phyloP scores from a whole-genome alignment of 805 yeast species.

The Candida silvatica region DNA sequence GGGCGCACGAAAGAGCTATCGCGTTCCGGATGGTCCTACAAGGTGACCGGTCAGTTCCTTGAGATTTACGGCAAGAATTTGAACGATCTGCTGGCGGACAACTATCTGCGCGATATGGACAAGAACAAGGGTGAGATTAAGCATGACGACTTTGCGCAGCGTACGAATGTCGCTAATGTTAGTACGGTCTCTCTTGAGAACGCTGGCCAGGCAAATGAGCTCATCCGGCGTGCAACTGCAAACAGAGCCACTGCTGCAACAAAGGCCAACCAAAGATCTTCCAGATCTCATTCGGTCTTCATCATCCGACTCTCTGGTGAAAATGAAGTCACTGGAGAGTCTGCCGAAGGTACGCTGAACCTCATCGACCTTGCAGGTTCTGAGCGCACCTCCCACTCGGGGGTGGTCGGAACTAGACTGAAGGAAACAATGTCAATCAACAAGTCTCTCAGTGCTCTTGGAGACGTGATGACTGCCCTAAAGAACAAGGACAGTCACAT shows the following conservation, averaged over 20 bases:
- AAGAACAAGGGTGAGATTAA: slow-evolving; percentile 54
- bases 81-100: slow-evolving; percentile 49
- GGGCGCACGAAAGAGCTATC: slow-evolving; percentile 38
- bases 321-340: slow-evolving; percentile 39
- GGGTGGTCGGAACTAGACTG: slow-evolving; percentile 71
- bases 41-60: slow-evolving; percentile 63
- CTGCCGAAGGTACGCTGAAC: slow-evolving; percentile 55
- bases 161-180: slow-evolving; percentile 51
- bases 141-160: slow-evolving; percentile 50
- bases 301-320: slow-evolving; percentile 51
- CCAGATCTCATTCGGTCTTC: slow-evolving; percentile 86
- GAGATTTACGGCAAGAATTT: slow-evolving; percentile 86
- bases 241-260: slow-evolving; percentile 80
- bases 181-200: slow-evolving; percentile 26
- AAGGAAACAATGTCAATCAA: slow-evolving; percentile 87
- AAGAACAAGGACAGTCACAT: slow-evolving; percentile 34
- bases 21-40: slow-evolving; percentile 55
- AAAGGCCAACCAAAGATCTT: slow-evolving; percentile 70
- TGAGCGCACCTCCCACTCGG: slow-evolving; percentile 70
- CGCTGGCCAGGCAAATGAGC: slow-evolving; percentile 26
- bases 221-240: slow-evolving; percentile 46
- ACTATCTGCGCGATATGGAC: slow-evolving; percentile 13
- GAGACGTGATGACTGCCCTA: slow-evolving; percentile 65
- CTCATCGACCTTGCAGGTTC: slow-evolving; percentile 92
- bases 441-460: slow-evolving; percentile 77